Conservation (phyloP, 1,284 basidiomycete species). For the Austropuccinia psidii region DNA sequence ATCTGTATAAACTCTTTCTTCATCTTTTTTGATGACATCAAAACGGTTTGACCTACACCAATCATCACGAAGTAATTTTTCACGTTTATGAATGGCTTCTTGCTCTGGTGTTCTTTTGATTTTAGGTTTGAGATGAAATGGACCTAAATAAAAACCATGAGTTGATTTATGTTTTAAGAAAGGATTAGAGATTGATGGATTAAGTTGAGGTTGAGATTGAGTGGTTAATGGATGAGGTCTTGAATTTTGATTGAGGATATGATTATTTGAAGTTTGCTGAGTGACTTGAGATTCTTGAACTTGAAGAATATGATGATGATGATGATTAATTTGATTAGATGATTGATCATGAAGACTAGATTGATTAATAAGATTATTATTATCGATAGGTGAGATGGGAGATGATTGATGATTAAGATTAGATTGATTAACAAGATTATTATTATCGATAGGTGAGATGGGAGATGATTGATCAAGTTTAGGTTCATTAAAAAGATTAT, state of each 20-base stretch:
- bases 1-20: conserved; percentile 21
- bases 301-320: background rate
- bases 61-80: conserved; percentile 27
- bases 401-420: background rate
- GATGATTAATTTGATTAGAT: background rate
- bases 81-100: conserved; percentile 7
- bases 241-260: background rate
- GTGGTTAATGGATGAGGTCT: background rate
- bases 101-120: conserved; percentile 14
- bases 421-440: background rate
- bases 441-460: background rate
- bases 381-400: background rate
- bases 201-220: background rate
- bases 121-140: background rate
- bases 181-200: too few species aligned
- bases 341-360: background rate
- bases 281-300: background rate
- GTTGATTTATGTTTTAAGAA: too few species aligned
- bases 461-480: background rate
- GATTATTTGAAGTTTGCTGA: background rate
- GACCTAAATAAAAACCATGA: too few species aligned
- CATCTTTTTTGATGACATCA: conserved; percentile 18
- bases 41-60: conserved; percentile 25
- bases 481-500: background rate
- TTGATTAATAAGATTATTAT: background rate